Evolutionary conservation across 2,329 filamentous ascomycete genomes (phyloP), one percentile per base, ranked within the genome.

Genomic region (Alternaria atra): DNA sequence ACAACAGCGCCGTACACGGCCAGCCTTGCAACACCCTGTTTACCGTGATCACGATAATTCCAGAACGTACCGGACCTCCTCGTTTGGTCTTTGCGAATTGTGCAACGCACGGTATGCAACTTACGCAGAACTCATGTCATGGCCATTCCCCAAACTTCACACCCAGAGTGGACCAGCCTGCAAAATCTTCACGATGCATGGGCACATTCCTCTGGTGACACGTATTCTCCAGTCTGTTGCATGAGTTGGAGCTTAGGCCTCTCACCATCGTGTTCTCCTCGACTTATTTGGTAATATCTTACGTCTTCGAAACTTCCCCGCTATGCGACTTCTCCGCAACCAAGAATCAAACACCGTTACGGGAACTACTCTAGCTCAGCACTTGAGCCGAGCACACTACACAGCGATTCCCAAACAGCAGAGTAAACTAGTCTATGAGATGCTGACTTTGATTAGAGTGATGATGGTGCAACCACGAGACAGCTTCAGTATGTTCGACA

Each of bases 301-400:
- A 77, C 75, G 75, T 77, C 73, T 77, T 59, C 57, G 57, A 73
- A 76, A 70, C 69, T 75, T 76, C 73, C 74, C 73, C 74, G 73
- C 70, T 67, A 70, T 74, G 70, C 71, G 58, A 53, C 65, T 55
- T 68, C 70, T 70, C 65, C 70, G 68, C 66, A 68, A 56, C 52
- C 64, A 60, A 39, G 46, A 62, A 55, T 52, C 35, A 50, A 50
- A 62, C 56, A 66, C 60, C 64, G 61, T 65, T 64, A 57, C 70
- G 72, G 74, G 67, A 72, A 64, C 74, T 73, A 75, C 60, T 68
- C 68, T 76, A 74, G 75, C 69, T 60, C 68, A 60, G 48, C 52
- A 60, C 47, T 30, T 58, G 63, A 67, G 65, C 61, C 70, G 64
- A 71, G 66, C 61, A 68, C 64, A 67, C 46, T 46, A 46, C 52